phyloP scores from a whole-genome alignment of 371 early-diverging fungal species.

The Encephalitozoon hellem region DNA sequence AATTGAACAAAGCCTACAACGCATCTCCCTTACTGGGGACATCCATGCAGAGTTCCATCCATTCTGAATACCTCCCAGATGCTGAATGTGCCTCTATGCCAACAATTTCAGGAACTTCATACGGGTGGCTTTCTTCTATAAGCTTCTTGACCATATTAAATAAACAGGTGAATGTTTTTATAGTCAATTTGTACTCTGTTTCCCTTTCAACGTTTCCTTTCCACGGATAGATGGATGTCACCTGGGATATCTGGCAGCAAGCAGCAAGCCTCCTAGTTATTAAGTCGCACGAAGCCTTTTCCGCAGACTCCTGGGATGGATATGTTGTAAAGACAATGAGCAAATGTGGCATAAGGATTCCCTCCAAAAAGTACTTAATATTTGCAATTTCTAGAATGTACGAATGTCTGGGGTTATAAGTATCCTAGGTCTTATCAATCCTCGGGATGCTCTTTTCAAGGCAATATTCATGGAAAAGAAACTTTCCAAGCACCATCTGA shows the following conservation, averaged over 20 bases:
- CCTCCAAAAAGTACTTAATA: neutral
- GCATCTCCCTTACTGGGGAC: neutral
- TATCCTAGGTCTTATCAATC: neutral
- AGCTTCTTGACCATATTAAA: neutral
- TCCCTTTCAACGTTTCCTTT: neutral
- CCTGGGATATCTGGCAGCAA: neutral
- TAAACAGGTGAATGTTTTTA: neutral
- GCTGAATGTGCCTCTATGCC: neutral
- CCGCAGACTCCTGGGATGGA: neutral
- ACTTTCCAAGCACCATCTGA: neutral
- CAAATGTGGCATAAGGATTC: neutral
- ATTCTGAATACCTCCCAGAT: neutral
- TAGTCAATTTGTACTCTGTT: neutral
- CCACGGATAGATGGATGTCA: neutral
- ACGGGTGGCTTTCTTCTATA: neutral
- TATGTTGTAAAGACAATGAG: neutral
- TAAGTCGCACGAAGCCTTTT: neutral
- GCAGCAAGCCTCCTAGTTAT: neutral
- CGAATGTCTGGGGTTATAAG: neutral
- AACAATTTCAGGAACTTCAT: neutral
- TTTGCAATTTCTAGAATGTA: neutral
- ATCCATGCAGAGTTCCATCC: neutral
- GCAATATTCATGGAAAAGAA: neutral
- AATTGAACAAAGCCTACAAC: neutral
- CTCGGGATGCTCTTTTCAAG: neutral